Conservation (phyloP, 2,329 filamentous ascomycete genomes). For the Catunica adiposa region DNA sequence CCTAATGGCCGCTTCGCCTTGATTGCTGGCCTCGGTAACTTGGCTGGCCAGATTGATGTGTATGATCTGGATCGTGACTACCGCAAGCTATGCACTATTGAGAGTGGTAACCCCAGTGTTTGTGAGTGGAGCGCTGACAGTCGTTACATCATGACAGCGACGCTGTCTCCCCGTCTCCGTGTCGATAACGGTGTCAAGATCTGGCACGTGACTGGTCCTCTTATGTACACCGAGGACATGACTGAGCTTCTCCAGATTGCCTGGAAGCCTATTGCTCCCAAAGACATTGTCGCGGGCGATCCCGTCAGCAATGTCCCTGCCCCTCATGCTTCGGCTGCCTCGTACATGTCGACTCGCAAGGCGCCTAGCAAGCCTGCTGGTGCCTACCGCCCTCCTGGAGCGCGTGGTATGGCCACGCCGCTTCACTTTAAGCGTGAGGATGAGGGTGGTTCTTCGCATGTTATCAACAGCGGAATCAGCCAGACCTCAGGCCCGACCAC, state of each 20-base stretch:
- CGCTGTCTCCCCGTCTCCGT: conserved; percentile 81
- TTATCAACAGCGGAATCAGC: conserved; percentile 52
- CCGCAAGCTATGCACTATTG: conserved; percentile 79
- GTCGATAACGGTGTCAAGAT: conserved; percentile 94
- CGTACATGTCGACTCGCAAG: conserved; percentile 74
- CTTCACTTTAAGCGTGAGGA: conserved; percentile 96
- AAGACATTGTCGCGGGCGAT: conserved; percentile 45
- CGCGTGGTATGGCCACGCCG: conserved; percentile 73
- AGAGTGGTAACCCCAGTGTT: conserved; percentile 87
- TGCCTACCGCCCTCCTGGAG: conserved; percentile 87
- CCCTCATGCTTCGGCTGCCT: conserved; percentile 67
- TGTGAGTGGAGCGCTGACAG: conserved; percentile 97
- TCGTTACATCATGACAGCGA: conserved; percentile 91
- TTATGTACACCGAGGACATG: conserved; percentile 96
- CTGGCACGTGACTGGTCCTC: conserved; percentile 73
- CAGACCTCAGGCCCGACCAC: conserved; percentile 27
- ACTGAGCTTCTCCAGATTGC: conserved; percentile 78
- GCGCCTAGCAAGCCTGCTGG: conserved; percentile 94
- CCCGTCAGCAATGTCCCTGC: conserved; percentile 57
- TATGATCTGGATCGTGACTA: conserved; percentile 88
- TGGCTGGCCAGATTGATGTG: conserved; percentile 93
- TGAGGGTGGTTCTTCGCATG: conserved; percentile 78
- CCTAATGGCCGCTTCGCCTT: conserved; percentile 84
- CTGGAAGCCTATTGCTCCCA: conserved; percentile 63
- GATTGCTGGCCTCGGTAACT: conserved; percentile 90